phyloP scores from a whole-genome alignment of 2,329 filamentous ascomycete genomes.

The Diaporthe helianthi region DNA sequence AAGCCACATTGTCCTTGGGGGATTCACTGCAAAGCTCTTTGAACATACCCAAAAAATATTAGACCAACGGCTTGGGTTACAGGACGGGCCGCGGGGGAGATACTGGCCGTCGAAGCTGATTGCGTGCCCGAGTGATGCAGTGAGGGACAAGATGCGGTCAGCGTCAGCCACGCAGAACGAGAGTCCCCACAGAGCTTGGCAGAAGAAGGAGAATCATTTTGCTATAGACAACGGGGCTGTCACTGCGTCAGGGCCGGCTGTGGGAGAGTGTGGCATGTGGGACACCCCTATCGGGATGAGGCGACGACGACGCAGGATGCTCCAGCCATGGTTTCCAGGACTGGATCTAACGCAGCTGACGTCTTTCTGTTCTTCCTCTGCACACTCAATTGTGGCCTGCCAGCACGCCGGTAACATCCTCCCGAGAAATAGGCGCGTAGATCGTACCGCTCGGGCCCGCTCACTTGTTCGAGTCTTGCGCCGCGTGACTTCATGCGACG shows the following conservation, averaged over 20 bases:
- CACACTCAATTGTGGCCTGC: neutral
- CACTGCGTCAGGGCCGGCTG: neutral
- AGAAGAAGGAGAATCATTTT: neutral
- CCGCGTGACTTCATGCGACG: conserved; percentile 1
- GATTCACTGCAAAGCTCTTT: neutral
- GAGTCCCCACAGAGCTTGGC: neutral
- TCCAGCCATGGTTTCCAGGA: neutral
- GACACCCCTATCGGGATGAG: no score
- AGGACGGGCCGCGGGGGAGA: neutral
- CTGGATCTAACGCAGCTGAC: neutral
- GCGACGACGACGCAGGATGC: no score
- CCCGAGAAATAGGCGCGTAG: neutral
- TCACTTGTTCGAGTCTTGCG: neutral
- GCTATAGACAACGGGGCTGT: neutral
- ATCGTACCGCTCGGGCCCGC: neutral
- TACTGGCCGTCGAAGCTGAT: neutral
- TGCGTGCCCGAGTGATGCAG: neutral
- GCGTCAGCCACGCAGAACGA: neutral
- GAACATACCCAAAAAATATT: conserved; percentile 5
- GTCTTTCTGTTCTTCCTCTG: neutral
- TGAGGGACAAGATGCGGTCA: neutral
- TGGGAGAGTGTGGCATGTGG: no score
- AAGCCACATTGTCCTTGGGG: neutral
- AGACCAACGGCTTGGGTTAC: neutral
- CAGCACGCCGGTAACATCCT: neutral